Conservation (phyloP, 495 filamentous ascomycete species). For the Pyrenula aspistea region DNA sequence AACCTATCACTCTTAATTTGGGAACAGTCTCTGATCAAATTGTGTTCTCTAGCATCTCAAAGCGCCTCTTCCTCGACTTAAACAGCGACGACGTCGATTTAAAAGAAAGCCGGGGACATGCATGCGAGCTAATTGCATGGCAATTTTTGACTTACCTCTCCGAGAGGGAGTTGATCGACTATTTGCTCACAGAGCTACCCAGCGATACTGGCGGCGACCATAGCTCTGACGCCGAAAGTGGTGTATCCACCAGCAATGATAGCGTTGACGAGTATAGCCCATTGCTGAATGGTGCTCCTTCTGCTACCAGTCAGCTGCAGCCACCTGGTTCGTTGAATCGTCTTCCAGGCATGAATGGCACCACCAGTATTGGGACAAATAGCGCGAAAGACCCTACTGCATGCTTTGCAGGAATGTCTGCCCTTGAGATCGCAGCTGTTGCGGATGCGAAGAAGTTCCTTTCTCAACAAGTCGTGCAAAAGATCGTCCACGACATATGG, state of each 20-base stretch:
- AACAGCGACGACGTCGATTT: slow-evolving; percentile 56
- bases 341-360: neutral
- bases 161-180: slow-evolving; percentile 71
- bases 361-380: neutral
- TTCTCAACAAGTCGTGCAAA: slow-evolving; percentile 74
- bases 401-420: slow-evolving; percentile 68
- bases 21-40: neutral
- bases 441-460: slow-evolving; percentile 86
- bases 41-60: slow-evolving; percentile 48
- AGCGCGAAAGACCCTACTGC: slow-evolving; percentile 38
- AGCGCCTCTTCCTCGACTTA: slow-evolving; percentile 56
- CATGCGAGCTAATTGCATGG: slow-evolving; percentile 89
- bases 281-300: neutral
- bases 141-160: slow-evolving; percentile 70
- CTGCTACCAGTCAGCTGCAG: neutral
- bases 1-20: neutral
- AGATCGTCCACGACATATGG: slow-evolving; percentile 84
- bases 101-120: slow-evolving; percentile 65
- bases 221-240: slow-evolving; percentile 16
- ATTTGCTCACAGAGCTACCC: slow-evolving; percentile 70
- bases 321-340: neutral
- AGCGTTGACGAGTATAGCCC: neutral
- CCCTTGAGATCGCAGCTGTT: slow-evolving; percentile 80
- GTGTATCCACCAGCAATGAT: slow-evolving; percentile 3
- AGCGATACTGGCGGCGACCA: slow-evolving; percentile 10